Conservation (phyloP, 768 basidiomycete species). For the Lepiota venenata region DNA sequence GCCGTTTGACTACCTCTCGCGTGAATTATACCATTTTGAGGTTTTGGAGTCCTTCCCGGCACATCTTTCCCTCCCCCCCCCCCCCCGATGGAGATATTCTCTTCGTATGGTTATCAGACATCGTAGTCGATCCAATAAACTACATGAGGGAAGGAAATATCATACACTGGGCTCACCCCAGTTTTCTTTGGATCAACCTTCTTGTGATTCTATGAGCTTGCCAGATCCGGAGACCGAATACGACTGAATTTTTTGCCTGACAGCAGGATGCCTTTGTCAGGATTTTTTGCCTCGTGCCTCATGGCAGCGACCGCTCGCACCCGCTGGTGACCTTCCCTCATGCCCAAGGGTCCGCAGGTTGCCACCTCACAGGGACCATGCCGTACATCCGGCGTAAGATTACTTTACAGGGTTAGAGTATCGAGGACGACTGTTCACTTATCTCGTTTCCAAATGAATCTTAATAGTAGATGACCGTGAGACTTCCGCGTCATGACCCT, state of each 20-base stretch:
- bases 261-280: no score
- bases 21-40: constrained; percentile 12
- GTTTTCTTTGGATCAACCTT: background rate
- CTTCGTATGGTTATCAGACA: constrained; percentile 6
- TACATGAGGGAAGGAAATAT: constrained; percentile 6
- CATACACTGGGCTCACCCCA: background rate
- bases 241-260: background rate
- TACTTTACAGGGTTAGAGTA: constrained; percentile 2
- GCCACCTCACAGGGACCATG: background rate
- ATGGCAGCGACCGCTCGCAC: background rate
- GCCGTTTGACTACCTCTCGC: background rate
- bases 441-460: background rate
- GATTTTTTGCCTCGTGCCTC: background rate
- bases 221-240: no score
- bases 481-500: constrained; percentile 8
- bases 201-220: background rate
- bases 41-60: background rate
- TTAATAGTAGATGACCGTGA: constrained; percentile 6
- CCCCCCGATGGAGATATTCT: background rate
- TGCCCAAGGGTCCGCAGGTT: no score
- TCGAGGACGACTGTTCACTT: background rate
- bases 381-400: background rate
- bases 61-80: background rate
- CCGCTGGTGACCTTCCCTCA: background rate
- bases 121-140: constrained; percentile 7